Conservation (phyloP, 805 yeast genomes). For the Nakazawaea pomicola region DNA sequence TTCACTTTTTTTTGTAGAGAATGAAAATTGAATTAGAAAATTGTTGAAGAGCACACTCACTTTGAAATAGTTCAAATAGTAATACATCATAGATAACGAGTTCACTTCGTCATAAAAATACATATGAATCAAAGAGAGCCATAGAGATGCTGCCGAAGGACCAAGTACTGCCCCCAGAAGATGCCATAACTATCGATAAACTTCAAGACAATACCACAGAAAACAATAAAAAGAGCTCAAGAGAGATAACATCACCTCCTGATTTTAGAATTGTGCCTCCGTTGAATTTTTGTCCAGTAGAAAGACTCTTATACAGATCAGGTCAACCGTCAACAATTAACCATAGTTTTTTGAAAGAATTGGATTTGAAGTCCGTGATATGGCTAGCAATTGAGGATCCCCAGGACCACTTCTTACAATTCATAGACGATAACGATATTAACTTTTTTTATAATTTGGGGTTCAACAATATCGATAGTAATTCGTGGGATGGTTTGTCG, state of each 20-base stretch:
- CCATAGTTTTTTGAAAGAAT: conserved; percentile 74
- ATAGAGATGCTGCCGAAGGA: neutral
- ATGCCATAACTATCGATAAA: conserved; percentile 20
- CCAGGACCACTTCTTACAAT: conserved; percentile 77
- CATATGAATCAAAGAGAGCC: neutral
- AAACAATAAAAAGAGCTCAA: conserved; percentile 18
- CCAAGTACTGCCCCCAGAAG: conserved; percentile 1
- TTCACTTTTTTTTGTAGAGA: neutral
- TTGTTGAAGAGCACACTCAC: too few species aligned
- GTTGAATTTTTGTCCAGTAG: conserved; percentile 92
- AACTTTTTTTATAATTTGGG: conserved; percentile 79
- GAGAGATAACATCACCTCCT: conserved; percentile 48
- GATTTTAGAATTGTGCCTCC: conserved; percentile 81
- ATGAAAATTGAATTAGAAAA: neutral
- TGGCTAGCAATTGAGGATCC: conserved; percentile 98
- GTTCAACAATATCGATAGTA: conserved; percentile 40
- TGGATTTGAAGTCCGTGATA: conserved; percentile 72
- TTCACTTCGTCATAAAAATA: too few species aligned
- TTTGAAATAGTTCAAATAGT: too few species aligned
- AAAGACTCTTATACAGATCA: conserved; percentile 75
- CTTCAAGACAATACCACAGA: conserved; percentile 19
- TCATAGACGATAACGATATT: conserved; percentile 68
- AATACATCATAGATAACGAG: too few species aligned
- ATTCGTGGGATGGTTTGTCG: conserved; percentile 95
- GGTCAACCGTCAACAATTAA: conserved; percentile 96